phyloP scores from a whole-genome alignment of 768 basidiomycete genomes.

The Pleurotus tuber-regium region DNA sequence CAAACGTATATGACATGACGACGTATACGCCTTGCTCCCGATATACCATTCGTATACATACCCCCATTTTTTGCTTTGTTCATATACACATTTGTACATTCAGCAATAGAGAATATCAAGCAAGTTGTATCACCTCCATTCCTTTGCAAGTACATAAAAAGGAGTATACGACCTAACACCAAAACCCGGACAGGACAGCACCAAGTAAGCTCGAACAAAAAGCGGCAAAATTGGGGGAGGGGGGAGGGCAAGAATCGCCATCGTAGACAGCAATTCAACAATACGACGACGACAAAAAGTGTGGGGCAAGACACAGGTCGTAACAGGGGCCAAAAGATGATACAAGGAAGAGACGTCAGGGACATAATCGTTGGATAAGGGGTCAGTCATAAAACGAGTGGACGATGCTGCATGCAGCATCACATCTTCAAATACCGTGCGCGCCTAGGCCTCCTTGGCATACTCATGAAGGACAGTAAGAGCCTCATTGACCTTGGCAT shows the following conservation, averaged over 20 bases:
- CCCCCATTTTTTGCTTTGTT: not conserved
- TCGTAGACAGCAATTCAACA: conserved; percentile 26
- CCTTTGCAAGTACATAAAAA: conserved; percentile 49
- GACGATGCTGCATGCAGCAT: conserved; percentile 6
- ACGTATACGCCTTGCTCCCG: conserved; percentile 9
- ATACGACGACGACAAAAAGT: conserved; percentile 34
- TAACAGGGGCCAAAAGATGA: conserved; percentile 8
- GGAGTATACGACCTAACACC: conserved; percentile 43
- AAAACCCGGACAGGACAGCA: conserved; percentile 36
- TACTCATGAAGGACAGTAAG: conserved; percentile 87
- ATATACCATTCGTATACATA: conserved; percentile 1
- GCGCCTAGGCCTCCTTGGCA: conserved; percentile 36
- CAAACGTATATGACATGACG: conserved; percentile 23
- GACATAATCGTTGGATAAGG: conserved; percentile 31
- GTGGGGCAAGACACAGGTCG: conserved; percentile 30
- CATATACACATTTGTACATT: not conserved
- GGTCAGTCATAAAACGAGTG: conserved; percentile 2
- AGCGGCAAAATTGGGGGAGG: conserved; percentile 19
- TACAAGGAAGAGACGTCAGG: conserved; percentile 27
- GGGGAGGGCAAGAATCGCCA: conserved; percentile 32
- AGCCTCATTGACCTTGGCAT: conserved; percentile 90
- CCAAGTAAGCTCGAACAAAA: conserved; percentile 26
- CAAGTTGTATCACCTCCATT: conserved; percentile 60
- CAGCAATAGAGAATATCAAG: conserved; percentile 25
- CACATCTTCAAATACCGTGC: not conserved